phyloP scores from a whole-genome alignment of 1,284 basidiomycete genomes.

The Ceratobasidium papillatum region DNA sequence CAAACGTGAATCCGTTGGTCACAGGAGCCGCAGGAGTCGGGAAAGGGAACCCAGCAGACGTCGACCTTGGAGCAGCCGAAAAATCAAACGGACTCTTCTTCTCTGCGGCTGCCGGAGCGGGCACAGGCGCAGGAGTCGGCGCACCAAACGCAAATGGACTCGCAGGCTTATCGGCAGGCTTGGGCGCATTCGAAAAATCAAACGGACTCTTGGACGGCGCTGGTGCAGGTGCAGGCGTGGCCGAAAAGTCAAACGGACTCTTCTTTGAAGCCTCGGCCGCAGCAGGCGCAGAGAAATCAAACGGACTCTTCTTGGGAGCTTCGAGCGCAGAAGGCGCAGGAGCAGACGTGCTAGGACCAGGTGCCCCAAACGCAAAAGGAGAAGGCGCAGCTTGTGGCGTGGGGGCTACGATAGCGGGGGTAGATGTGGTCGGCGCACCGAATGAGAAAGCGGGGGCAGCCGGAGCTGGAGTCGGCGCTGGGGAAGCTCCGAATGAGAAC shows the following conservation, averaged over 20 bases:
- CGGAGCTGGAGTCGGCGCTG: constrained; percentile 52
- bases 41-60: constrained; percentile 37
- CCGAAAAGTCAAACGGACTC: constrained; percentile 58
- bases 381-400: constrained; percentile 48
- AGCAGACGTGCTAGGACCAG: constrained; percentile 50
- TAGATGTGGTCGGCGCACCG: constrained; percentile 1
- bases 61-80: constrained; percentile 19
- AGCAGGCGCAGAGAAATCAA: constrained; percentile 69
- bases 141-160: constrained; percentile 46
- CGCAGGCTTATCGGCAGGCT: constrained; percentile 77
- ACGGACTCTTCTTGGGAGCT: constrained; percentile 57
- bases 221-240: constrained; percentile 61
- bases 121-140: constrained; percentile 51
- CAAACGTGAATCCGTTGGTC: constrained; percentile 42
- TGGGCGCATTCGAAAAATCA: constrained; percentile 18
- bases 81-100: constrained; percentile 38
- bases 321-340: constrained; percentile 49
- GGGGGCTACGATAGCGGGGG: constrained; percentile 49
- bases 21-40: constrained; percentile 49
- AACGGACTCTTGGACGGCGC: constrained; percentile 23
- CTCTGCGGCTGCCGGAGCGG: constrained; percentile 28
- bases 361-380: constrained; percentile 2
- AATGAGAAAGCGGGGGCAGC: constrained; percentile 21
- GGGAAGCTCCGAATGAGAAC: constrained; percentile 20
- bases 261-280: constrained; percentile 55